Evolutionary conservation across 257 asterid species (phyloP).

Genomic region (Prunella vulgaris): DNA sequence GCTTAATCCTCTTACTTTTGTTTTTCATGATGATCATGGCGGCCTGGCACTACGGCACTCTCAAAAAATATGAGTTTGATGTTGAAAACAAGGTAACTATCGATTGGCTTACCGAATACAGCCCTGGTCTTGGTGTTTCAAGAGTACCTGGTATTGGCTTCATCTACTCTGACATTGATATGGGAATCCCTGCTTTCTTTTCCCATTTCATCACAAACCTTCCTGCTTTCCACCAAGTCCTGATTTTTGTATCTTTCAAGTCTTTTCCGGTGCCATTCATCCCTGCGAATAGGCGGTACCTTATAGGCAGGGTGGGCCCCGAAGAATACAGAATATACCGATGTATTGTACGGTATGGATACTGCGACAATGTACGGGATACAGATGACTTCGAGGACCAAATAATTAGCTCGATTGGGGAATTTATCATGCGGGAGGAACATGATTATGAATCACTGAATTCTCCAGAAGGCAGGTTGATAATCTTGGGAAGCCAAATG

Average conservation of each 20-base stretch:
- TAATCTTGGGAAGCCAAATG: conserved; percentile 49
- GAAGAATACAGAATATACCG: conserved; percentile 67
- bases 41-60: conserved; percentile 93
- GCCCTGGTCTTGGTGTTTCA: conserved; percentile 74
- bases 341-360: conserved; percentile 76
- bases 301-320: conserved; percentile 80
- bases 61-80: conserved; percentile 72
- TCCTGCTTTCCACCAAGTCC: conserved; percentile 84
- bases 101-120: conserved; percentile 80
- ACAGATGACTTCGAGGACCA: conserved; percentile 76
- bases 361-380: conserved; percentile 60
- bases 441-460: conserved; percentile 39
- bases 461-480: conserved; percentile 66
- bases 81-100: conserved; percentile 68
- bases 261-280: conserved; percentile 63
- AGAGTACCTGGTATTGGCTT: conserved; percentile 88
- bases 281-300: conserved; percentile 51
- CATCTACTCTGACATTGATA: conserved; percentile 59
- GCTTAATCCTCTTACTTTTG: conserved; percentile 40
- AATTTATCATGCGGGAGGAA: conserved; percentile 61
- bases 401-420: conserved; percentile 74
- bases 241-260: conserved; percentile 80
- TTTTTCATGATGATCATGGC: conserved; percentile 59
- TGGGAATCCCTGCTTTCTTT: conserved; percentile 87
- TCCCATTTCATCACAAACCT: conserved; percentile 80